Evolutionary conservation across 2,329 filamentous ascomycete species (phyloP), one percentile per base, ranked within the genome.

Genomic region (Colletotrichum sp.): DNA sequence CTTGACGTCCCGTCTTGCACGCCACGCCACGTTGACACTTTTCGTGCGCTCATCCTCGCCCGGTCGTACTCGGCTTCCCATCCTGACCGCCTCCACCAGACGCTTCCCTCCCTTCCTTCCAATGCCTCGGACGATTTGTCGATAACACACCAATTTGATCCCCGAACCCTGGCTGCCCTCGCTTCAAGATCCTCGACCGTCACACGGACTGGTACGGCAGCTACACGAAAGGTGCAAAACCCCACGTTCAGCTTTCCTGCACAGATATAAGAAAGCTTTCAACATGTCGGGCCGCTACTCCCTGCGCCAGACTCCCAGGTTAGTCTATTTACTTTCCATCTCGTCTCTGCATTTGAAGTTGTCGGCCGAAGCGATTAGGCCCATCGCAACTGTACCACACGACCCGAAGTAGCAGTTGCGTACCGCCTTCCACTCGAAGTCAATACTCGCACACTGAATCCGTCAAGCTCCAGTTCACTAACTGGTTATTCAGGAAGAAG

Each of bases 401-500:
- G 18, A 28, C 18, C 18, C 30, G 21, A 52, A 28, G 24, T 18
- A 67, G 26, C 48, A 28, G 28, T 60, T 39, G 39, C 18, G 34
- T 9, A 26, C 34, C 55, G 55, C 34, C 52, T 39, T 39, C 26
- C 26, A 30, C 32, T 67, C n/a, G 24, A 52, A 39, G 57, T 72
- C 39, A 64, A 65, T 67, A 65, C 34, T n/a, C 57, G n/a, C 60
- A 26, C n/a, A n/a, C 32, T 24, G 18, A 16, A 26, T 8, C 30
- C 9, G 24, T 10, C 34, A 24, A 26, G 18, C 18, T 16, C 18
- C 24, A 24, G 28, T 30, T 76, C 16, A 48, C 75, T 78, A 28
- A 78, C 69, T 7, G 36, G 5, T 61, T 61, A 9, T 36, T 6
- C 70, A 92, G 90, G 78, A 92, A 92, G 83, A 91, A 91, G 84